These are phyloP conservation scores for Pachysandra terminalis DNA, from an alignment of 164 flowering plant genomes.

Conservation along the genomic window DNA sequence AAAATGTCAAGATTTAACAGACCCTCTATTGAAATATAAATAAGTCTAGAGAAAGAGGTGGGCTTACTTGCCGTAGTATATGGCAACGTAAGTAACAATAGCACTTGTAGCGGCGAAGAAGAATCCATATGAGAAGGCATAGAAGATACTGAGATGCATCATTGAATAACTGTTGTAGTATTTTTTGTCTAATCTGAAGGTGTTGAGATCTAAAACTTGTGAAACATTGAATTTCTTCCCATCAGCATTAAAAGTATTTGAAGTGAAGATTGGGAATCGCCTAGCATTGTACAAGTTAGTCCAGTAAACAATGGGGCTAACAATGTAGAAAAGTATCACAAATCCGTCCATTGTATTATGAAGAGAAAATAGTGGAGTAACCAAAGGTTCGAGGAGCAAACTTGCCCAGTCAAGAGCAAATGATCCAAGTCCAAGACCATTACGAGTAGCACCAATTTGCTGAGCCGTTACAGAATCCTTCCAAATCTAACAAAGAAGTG, in stretches of 20 bases:
- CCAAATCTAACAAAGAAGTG: slow-evolving; percentile 49
- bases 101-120: slow-evolving; percentile 34
- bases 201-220: slow-evolving; percentile 22
- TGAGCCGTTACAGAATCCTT: slow-evolving; percentile 56
- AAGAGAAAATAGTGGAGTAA: slow-evolving; percentile 49
- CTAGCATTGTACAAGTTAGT: slow-evolving; percentile 40
- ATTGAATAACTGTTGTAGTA: slow-evolving; percentile 25
- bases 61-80: slow-evolving; percentile 39
- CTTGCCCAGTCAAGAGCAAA: slow-evolving; percentile 54
- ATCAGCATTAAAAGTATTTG: slow-evolving; percentile 19
- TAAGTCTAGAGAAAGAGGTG: too few relatives aligned
- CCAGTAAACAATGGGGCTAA: slow-evolving; percentile 50
- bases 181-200: slow-evolving; percentile 10
- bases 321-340: slow-evolving; percentile 21
- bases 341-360: slow-evolving; percentile 47
- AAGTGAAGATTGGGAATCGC: slow-evolving; percentile 43
- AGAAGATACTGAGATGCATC: slow-evolving; percentile 30
- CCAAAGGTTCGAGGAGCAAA: slow-evolving; percentile 47
- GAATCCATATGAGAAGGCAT: slow-evolving; percentile 31
- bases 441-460: slow-evolving; percentile 56
- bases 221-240: slow-evolving; percentile 29
- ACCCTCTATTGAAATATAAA: too few relatives aligned
- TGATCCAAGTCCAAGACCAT: slow-evolving; percentile 54
- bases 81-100: slow-evolving; percentile 36
- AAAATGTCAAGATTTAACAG: too few relatives aligned